Evolutionary conservation across 768 basidiomycete species (phyloP), one percentile per base, ranked within the genome.

Genomic region (Amyloporia xantha): DNA sequence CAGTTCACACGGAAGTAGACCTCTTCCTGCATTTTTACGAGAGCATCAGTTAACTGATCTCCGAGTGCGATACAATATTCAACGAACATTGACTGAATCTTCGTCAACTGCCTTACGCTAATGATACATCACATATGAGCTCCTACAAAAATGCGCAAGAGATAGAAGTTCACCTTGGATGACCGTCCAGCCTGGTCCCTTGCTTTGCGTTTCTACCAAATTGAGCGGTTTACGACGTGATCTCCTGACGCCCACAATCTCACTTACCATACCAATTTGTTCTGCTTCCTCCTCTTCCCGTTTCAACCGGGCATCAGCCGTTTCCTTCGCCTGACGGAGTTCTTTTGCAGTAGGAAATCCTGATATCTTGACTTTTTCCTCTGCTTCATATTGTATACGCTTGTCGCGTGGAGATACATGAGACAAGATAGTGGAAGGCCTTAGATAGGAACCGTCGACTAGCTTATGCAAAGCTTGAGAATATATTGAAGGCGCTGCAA

Each of bases 1-100:
- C 84, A 88, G 68, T 97, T 97, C 41, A 97, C 77, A 41, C 89
- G 80, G 62, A 96, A 88, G 65, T 83, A 82, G 27, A 90, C 77
- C 2, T 71, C 71, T 15, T 87, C 80, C 84, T 92, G 5, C 3
- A 1, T 28, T 33, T 38, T n/a, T n/a, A n/a, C n/a, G 35, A 21
- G 28, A 51, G 21, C 23, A 47, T 38, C n/a, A 38, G 25, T 40
- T 42, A 13, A 23, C 20, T 17, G 17, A 23, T 12, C 7, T 9
- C 33, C 9, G 9, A 35, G 33, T n/a, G 19, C 10, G 2, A 26
- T 21, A 13, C 5, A 42, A 53, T 19, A 42, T 28, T 30, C 36
- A 26, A 64, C 82, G 67, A 57, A 90, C 91, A 66, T 91, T 84
- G 28, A 90, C 79, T 25, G 75, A 66, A 25, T 75, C 71, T 41